Conservation (phyloP, 2,329 filamentous ascomycete species). For the Pestalotiopsis sp. region DNA sequence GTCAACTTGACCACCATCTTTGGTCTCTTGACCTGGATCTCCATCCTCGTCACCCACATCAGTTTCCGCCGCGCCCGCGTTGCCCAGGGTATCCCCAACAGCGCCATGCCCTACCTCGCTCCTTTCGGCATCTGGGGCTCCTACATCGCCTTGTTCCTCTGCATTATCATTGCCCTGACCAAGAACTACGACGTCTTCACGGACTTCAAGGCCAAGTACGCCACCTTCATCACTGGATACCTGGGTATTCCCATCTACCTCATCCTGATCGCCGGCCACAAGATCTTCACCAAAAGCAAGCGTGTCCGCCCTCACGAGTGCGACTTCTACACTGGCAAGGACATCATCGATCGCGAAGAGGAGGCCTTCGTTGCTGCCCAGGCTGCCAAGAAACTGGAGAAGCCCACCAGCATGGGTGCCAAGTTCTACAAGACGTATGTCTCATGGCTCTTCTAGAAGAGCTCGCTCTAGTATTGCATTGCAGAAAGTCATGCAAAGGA, state of each 20-base stretch:
- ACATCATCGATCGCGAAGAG: constrained; percentile 72
- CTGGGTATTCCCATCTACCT: constrained; percentile 76
- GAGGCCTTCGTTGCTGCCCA: constrained; percentile 63
- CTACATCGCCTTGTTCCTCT: constrained; percentile 67
- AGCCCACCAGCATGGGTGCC: constrained; percentile 29
- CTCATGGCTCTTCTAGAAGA: constrained; percentile 59
- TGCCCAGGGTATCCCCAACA: constrained; percentile 58
- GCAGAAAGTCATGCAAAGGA: not conserved
- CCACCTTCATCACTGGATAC: constrained; percentile 77
- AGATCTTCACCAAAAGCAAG: constrained; percentile 54
- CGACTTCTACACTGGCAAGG: constrained; percentile 74
- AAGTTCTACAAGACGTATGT: constrained; percentile 61
- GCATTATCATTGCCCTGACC: constrained; percentile 72
- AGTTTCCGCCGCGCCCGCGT: constrained; percentile 63
- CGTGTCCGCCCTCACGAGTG: constrained; percentile 57
- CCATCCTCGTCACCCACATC: constrained; percentile 67
- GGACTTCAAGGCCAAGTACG: constrained; percentile 53
- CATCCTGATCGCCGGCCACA: constrained; percentile 68
- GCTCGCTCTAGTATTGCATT: not conserved
- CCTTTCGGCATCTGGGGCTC: constrained; percentile 73
- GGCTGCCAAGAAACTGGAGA: constrained; percentile 36
- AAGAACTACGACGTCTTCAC: constrained; percentile 81
- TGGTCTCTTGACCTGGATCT: constrained; percentile 67
- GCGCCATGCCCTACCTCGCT: constrained; percentile 62
- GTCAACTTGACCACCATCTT: constrained; percentile 69